These are phyloP conservation scores for Mortierella sp. DNA, from an alignment of 371 early-diverging fungal species.

Conservation along the genomic window DNA sequence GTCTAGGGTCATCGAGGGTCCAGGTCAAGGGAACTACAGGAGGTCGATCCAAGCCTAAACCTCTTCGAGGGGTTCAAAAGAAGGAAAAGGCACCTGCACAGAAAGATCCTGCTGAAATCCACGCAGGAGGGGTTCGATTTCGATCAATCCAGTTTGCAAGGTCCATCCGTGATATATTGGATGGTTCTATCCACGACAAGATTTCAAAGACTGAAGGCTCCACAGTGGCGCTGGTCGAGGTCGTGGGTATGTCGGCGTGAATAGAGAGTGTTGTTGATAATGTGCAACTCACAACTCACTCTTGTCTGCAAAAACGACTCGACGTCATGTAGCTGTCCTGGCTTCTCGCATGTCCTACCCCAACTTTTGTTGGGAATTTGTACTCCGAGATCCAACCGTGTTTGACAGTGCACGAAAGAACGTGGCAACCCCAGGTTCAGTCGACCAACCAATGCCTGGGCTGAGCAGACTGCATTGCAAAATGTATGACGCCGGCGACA, in stretches of 20 bases:
- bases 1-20: too few species aligned
- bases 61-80: not conserved
- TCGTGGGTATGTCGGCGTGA: conserved; percentile 9
- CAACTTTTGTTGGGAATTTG: conserved; percentile 14
- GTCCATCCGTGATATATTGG: conserved; percentile 1
- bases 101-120: conserved; percentile 12
- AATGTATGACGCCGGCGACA: conserved; percentile 6
- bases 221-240: conserved; percentile 8
- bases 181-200: not conserved
- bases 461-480: conserved; percentile 10
- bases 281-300: too few species aligned
- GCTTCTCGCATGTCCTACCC: conserved; percentile 7
- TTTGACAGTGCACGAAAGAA: conserved; percentile 1
- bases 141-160: conserved; percentile 9
- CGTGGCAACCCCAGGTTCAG: not conserved
- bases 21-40: too few species aligned
- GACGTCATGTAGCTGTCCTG: not conserved
- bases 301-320: too few species aligned
- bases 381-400: conserved; percentile 10
- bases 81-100: not conserved
- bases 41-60: too few species aligned
- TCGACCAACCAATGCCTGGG: not conserved
- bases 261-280: not conserved
- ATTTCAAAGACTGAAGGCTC: not conserved
- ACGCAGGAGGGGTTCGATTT: conserved; percentile 10